Base-by-base conservation (phyloP, 176 grass and related monocot genomes). In the Zoysia japonica region DNA sequence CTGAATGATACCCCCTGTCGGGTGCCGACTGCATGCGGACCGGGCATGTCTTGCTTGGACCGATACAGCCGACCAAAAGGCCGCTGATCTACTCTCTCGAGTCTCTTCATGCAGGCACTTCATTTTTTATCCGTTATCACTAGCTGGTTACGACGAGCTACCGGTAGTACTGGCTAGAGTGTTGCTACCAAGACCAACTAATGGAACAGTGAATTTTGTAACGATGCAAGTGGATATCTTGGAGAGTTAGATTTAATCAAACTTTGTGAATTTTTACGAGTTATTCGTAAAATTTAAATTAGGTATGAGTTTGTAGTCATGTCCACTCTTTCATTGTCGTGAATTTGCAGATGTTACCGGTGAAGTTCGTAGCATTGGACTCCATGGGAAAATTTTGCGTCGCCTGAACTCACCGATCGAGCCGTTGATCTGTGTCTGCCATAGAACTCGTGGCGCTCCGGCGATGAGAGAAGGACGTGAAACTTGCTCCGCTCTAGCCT, bases 1-100 rank as follows among this genome's bases (percentile, higher is more conserved):
- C 66, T 68, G 66, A 20, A 68, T 59, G 43, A 68, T 68, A n/a
- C 66, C 17, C 44, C 17, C 66, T 68, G 66, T 68, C 66, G 67
- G 35, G 42, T 20, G 65, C 7, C 65, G 55, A 59, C 55, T 59
- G 55, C 17, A 7, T 7, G 55, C 7, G 42, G 55, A 7, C 2
- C 3, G 51, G 13, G 39, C 43, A 68, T 68, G 42, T 47, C 66
- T 68, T 11, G 17, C 66, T 46, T 68, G 16, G 65, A 46, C 43
- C 45, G 3, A 70, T 48, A 28, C n/a, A 19, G 8, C 67, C 67
- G n/a, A 70, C 45, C 44, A 48, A 70, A 6, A 44, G 48, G 5
- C 65, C 42, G 65, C 65, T 6, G 14, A 40, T 59, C 55, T 42
- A 41, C 38, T 5, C 14, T 47, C 66, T 28, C 28, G 28, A 28